Base-by-base conservation (phyloP, 306 rosid genomes). In the Medicago lupulina region DNA sequence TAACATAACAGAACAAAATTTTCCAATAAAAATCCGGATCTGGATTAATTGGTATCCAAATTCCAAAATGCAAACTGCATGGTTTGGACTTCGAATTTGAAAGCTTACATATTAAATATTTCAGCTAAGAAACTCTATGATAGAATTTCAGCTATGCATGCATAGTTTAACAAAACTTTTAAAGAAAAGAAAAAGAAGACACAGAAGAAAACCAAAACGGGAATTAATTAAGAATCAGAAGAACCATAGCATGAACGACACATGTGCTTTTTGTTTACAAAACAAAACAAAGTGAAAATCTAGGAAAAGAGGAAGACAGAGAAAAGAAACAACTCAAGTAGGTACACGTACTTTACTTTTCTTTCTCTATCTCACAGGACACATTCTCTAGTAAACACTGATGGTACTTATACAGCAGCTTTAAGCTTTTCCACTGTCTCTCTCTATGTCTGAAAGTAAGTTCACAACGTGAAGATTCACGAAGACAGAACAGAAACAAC, bases 301-400 rank as follows among this genome's bases (percentile, higher is more conserved):
- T 18, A 65, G 1, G 59, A 57, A 61, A 51, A 51, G 1, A 0
- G 7, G 13, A 40, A 44, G 47, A 40, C 60, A 80, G 44, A 73
- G 53, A 14, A 74, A 49, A 71, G 31, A 84, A 75, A 60, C 66
- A 67, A 18, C 39, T 46, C 41, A 53, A 17, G 60, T 38, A 9
- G 59, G 18, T 67, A 18, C 23, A 80, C 54, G 76, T 74, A 67
- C 74, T 74, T 59, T 41, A 28, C 74, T 74, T 59, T 41, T 18
- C 17, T 63, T 17, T 78, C 21, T 49, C 47, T 7, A 28, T 69
- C 40, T 14, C 55, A 23, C 28, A 23, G 2, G 28, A 1, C 60
- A 12, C 67, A 7, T 1, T 34, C 58, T 19, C 16, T 25, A 19
- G 11, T 67, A 6, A 58, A 39, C 65, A 65, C 17, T 34, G 49